phyloP scores from a whole-genome alignment of 768 basidiomycete species.

The Tylopilus felleus region DNA sequence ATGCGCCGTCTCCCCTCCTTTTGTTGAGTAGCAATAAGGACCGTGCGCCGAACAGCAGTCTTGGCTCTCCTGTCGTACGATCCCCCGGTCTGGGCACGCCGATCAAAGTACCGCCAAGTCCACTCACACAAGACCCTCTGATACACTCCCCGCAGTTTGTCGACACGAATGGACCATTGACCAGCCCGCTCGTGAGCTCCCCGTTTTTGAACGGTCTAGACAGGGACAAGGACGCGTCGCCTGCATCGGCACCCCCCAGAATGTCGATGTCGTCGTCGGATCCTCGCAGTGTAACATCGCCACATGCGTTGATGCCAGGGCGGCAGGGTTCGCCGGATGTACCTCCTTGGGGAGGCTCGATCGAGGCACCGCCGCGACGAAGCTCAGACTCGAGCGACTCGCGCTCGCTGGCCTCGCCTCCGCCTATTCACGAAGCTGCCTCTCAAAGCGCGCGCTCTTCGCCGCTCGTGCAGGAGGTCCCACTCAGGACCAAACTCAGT shows the following conservation, averaged over 20 bases:
- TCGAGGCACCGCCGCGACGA: conserved; percentile 16
- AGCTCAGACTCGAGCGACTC: conserved; percentile 32
- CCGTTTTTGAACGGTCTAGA: conserved; percentile 10
- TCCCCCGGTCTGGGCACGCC: conserved; percentile 35
- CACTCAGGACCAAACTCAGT: conserved; percentile 61
- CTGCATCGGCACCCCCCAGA: neutral
- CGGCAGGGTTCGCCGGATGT: conserved; percentile 19
- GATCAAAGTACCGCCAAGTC: conserved; percentile 36
- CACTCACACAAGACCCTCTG: conserved; percentile 29
- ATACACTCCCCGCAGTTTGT: conserved; percentile 5
- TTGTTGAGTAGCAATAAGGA: conserved; percentile 6
- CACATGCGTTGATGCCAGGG: conserved; percentile 11
- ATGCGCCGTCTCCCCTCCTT: conserved; percentile 16
- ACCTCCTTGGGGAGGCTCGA: conserved; percentile 16
- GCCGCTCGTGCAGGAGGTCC: conserved; percentile 27
- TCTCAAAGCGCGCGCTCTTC: conserved; percentile 31
- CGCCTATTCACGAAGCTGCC: conserved; percentile 37
- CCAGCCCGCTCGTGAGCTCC: conserved; percentile 14
- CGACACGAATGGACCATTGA: conserved; percentile 1
- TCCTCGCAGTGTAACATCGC: conserved; percentile 7
- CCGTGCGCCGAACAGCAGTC: neutral
- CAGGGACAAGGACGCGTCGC: conserved; percentile 21
- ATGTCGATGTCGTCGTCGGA: conserved; percentile 16
- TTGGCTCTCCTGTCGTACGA: conserved; percentile 24
- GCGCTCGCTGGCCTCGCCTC: conserved; percentile 39